Evolutionary conservation across 306 rosid genomes (phyloP).

Genomic region (Geum urbanum): DNA sequence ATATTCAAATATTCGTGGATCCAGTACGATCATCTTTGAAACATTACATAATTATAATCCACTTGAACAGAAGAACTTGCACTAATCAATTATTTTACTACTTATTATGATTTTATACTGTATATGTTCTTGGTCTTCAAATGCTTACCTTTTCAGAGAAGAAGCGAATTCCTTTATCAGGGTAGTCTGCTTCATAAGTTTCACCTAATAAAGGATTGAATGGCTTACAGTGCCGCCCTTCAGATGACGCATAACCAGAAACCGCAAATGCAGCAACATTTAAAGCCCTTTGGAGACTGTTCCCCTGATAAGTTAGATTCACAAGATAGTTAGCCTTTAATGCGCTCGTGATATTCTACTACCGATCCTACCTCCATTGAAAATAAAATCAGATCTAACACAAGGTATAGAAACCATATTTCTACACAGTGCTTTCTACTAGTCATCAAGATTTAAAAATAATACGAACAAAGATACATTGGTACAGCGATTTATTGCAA

Average conservation of each 20-base stretch:
- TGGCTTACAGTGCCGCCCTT: slow-evolving; percentile 96
- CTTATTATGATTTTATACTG: neutral
- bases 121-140: neutral
- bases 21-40: neutral
- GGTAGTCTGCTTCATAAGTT: slow-evolving; percentile 95
- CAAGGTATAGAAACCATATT: neutral
- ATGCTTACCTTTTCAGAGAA: slow-evolving; percentile 90
- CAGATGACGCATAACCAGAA: slow-evolving; percentile 95
- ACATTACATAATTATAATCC: neutral
- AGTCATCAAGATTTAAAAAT: neutral
- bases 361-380: neutral
- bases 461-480: neutral
- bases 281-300: slow-evolving; percentile 68
- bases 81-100: neutral
- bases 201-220: slow-evolving; percentile 97
- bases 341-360: neutral
- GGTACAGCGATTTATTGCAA: slow-evolving; percentile 1
- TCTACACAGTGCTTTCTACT: neutral
- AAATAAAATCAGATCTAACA: neutral
- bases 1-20: neutral
- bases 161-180: slow-evolving; percentile 89
- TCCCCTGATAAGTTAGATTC: slow-evolving; percentile 57
- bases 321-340: neutral
- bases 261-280: slow-evolving; percentile 97
- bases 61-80: neutral